Evolutionary conservation across 768 basidiomycete species (phyloP).

Genomic region (Termitomyces eurrhizus): DNA sequence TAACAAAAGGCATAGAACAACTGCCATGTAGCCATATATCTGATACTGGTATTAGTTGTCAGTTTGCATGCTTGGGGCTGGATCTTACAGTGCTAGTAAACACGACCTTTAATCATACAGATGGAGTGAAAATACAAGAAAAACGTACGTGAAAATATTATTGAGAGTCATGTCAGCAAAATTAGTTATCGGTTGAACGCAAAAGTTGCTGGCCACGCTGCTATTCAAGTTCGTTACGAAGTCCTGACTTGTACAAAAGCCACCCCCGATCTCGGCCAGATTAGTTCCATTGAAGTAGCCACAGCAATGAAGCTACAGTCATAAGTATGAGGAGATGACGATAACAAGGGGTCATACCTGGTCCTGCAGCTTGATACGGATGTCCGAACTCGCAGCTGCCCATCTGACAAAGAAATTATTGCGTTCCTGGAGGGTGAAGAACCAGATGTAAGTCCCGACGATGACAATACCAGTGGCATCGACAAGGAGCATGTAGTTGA

Average conservation of each 20-base stretch:
- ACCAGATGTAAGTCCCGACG: constrained; percentile 77
- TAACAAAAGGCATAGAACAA: constrained; percentile 71
- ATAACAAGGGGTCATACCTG: constrained; percentile 39
- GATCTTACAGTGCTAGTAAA: constrained; percentile 41
- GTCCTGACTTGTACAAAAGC: constrained; percentile 47
- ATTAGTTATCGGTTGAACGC: constrained; percentile 64
- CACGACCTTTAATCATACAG: background rate
- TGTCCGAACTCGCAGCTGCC: constrained; percentile 37
- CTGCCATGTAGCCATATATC: constrained; percentile 83
- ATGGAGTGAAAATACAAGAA: background rate
- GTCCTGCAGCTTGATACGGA: constrained; percentile 65
- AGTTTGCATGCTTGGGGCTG: background rate
- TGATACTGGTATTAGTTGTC: constrained; percentile 17
- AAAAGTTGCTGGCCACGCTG: constrained; percentile 49
- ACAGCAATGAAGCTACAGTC: constrained; percentile 69
- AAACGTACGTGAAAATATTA: constrained; percentile 76
- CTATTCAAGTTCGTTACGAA: constrained; percentile 38
- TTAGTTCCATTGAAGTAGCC: constrained; percentile 77
- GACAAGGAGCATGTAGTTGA: constrained; percentile 71
- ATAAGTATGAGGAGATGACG: background rate
- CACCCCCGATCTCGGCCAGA: constrained; percentile 53
- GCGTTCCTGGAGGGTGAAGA: constrained; percentile 72
- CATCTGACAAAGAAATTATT: constrained; percentile 62
- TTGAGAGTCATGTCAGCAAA: constrained; percentile 74
- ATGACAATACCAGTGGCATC: constrained; percentile 59